A percentile compares a stretch with the other conserved stretches of the same genome.
Conservation (phyloP, 495 filamentous ascomycete genomes). For the Xylaria palmicola region DNA sequence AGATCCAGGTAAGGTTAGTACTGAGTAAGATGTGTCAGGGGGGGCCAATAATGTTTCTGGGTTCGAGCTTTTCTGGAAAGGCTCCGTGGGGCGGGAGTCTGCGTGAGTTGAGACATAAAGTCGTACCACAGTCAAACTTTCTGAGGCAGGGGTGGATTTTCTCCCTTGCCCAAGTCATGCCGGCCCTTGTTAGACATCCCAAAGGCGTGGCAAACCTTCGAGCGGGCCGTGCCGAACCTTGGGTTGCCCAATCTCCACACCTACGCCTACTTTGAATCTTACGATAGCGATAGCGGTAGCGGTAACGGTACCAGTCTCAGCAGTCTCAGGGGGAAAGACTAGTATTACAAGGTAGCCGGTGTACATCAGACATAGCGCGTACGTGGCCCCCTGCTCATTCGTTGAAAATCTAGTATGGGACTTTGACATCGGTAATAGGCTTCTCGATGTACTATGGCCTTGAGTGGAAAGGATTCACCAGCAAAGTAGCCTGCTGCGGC, state of each 20-base stretch:
- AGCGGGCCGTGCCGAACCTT: background rate
- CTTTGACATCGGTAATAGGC: slow-evolving; percentile 9
- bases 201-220: background rate
- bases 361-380: background rate
- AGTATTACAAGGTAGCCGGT: background rate
- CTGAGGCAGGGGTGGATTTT: background rate
- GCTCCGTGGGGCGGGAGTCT: background rate
- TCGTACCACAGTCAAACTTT: background rate
- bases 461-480: background rate
- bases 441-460: background rate
- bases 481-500: background rate
- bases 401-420: background rate
- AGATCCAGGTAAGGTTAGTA: background rate
- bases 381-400: background rate
- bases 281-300: background rate
- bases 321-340: slow-evolving; percentile 5
- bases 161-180: background rate
- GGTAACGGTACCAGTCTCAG: too few relatives aligned
- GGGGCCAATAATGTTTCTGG: background rate
- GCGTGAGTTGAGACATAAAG: slow-evolving; percentile 4
- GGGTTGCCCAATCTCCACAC: background rate
- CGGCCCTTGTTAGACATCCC: background rate
- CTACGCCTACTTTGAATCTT: background rate
- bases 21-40: background rate
- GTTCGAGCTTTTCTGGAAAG: background rate